phyloP scores from a whole-genome alignment of 495 filamentous ascomycete genomes.

The Penicillium waksmanii region DNA sequence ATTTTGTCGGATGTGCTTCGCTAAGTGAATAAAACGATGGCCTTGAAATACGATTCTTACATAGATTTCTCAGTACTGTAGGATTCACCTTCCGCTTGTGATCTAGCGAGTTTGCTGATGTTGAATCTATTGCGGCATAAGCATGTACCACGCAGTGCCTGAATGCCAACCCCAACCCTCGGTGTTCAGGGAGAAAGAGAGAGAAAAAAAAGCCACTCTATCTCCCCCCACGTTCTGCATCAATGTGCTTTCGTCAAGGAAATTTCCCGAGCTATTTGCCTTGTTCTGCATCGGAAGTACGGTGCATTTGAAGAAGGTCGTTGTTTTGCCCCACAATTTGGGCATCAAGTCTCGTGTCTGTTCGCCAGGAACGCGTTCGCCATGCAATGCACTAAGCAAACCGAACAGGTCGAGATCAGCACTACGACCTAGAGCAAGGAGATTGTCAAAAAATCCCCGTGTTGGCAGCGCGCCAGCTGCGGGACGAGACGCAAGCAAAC shows the following conservation, averaged over 20 bases:
- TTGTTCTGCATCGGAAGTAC: slow-evolving; percentile 9
- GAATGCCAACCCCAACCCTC: neutral
- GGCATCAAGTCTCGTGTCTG: slow-evolving; percentile 26
- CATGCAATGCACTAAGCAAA: slow-evolving; percentile 15
- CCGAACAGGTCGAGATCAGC: slow-evolving; percentile 7
- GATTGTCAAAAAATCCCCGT: neutral
- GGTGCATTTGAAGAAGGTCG: slow-evolving; percentile 10
- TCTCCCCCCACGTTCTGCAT: neutral
- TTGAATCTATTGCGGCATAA: neutral
- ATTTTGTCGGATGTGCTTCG: neutral
- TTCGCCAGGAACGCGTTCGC: slow-evolving; percentile 10
- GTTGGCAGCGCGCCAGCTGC: neutral
- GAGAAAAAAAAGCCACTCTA: neutral
- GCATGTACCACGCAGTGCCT: slow-evolving; percentile 4
- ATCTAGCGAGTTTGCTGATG: neutral
- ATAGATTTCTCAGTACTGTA: neutral
- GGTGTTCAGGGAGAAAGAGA: neutral
- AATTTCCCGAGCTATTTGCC: neutral
- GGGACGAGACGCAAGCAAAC: slow-evolving; percentile 6
- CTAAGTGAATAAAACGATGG: neutral
- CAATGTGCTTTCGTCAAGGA: neutral
- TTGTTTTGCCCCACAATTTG: slow-evolving; percentile 21
- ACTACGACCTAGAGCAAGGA: neutral
- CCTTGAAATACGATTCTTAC: neutral
- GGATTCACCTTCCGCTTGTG: slow-evolving; percentile 1